Conservation (phyloP, 768 basidiomycete genomes). For the Leucocoprinus leucothites region DNA sequence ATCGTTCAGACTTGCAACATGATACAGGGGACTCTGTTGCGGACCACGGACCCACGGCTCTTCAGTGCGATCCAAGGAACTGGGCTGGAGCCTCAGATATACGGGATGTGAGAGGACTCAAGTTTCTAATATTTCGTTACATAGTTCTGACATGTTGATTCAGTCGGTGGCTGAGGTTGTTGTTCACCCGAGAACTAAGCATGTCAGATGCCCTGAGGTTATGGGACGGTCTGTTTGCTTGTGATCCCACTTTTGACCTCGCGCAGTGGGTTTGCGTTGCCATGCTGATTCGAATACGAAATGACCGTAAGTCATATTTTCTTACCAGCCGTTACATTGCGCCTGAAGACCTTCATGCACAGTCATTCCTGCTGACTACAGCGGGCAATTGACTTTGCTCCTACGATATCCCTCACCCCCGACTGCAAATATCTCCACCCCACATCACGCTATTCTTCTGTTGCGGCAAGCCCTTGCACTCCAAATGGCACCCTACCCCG, state of each 20-base stretch:
- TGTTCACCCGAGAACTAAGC: conserved; percentile 91
- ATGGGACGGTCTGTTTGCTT: conserved; percentile 97
- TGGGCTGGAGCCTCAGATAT: conserved; percentile 94
- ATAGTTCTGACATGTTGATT: conserved; percentile 10
- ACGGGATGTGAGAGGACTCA: conserved; percentile 72
- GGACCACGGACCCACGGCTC: conserved; percentile 75
- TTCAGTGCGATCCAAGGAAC: conserved; percentile 72
- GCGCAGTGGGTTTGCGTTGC: conserved; percentile 88
- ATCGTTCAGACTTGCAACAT: conserved; percentile 81
- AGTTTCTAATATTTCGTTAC: background rate
- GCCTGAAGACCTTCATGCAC: background rate
- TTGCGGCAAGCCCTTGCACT: conserved; percentile 81
- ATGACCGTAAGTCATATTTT: conserved; percentile 58
- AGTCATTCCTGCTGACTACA: conserved; percentile 91
- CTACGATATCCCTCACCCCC: conserved; percentile 78
- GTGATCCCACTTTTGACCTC: conserved; percentile 73
- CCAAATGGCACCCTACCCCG: conserved; percentile 67
- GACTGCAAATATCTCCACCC: conserved; percentile 28
- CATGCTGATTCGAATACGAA: conserved; percentile 93
- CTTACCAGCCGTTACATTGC: background rate
- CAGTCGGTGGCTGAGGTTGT: conserved; percentile 89
- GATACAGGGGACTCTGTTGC: conserved; percentile 73
- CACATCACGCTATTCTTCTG: conserved; percentile 65
- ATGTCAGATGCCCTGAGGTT: conserved; percentile 78
- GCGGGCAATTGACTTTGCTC: conserved; percentile 75